Evolutionary conservation across 176 grass and related monocot species (phyloP).

Genomic region (Musa schizocarpa): DNA sequence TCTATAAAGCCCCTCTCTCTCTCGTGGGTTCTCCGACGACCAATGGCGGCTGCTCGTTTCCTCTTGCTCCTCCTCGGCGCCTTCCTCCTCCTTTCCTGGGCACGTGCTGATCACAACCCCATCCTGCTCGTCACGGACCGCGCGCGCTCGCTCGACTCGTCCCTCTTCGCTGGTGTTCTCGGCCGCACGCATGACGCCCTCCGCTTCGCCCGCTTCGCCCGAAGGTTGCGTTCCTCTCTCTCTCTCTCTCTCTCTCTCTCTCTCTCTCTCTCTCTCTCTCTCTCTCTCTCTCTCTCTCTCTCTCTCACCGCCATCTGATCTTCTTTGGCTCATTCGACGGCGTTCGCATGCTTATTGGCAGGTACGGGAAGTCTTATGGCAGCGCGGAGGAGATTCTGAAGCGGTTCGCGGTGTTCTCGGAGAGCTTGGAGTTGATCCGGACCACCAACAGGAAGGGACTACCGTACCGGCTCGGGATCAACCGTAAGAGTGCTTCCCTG

Average conservation of each 20-base stretch:
- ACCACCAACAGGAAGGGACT: conserved; percentile 61
- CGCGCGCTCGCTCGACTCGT: conserved; percentile 52
- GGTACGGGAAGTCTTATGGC: conserved; percentile 73
- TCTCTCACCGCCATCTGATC: too few relatives aligned
- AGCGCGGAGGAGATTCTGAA: conserved; percentile 50
- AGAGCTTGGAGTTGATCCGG: conserved; percentile 66
- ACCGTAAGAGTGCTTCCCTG: conserved; percentile 35
- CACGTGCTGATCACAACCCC: conserved; percentile 24
- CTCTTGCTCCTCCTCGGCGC: conserved; percentile 32
- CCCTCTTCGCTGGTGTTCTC: conserved; percentile 46
- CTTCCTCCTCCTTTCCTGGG: conserved; percentile 17
- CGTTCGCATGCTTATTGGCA: conserved; percentile 7
- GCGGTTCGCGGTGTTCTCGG: conserved; percentile 72
- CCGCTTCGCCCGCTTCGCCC: conserved; percentile 63
- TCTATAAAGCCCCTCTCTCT: too few relatives aligned
- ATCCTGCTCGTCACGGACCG: conserved; percentile 72
- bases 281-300: not conserved
- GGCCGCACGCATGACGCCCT: conserved; percentile 58
- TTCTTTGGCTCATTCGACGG: not conserved
- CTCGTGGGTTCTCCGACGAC: too few relatives aligned
- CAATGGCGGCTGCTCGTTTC: conserved; percentile 18
- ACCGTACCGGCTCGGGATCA: conserved; percentile 78
- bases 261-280: too few relatives aligned
- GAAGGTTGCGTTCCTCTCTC: conserved; percentile 27
- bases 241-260: not conserved